Percentiles rank a stretch among this genome's conserved stretches.
phyloP scores from a whole-genome alignment of 1,284 basidiomycete genomes.

The Apiotrichum gracile region DNA sequence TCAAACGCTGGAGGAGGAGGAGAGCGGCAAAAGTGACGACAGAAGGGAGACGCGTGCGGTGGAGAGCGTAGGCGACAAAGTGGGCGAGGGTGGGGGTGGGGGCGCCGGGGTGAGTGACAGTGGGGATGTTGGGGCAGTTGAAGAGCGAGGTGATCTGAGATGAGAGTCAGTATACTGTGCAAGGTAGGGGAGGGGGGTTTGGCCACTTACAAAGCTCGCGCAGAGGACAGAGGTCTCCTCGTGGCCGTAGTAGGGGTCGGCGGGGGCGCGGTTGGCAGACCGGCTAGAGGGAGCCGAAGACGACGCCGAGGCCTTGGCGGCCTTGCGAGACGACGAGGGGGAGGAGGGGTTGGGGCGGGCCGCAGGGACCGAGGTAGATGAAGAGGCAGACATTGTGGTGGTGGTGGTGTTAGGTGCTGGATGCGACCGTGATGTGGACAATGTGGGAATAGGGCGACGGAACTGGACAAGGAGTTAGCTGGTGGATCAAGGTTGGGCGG shows the following conservation, averaged over 20 bases:
- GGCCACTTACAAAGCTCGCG: slow-evolving; percentile 64
- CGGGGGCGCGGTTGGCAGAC: slow-evolving; percentile 21
- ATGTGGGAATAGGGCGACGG: neutral
- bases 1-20: slow-evolving; percentile 76
- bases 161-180: neutral
- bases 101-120: slow-evolving; percentile 34
- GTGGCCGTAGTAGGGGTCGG: slow-evolving; percentile 74
- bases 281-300: slow-evolving; percentile 37
- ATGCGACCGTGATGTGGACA: neutral
- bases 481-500: neutral
- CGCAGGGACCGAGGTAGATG: slow-evolving; percentile 25
- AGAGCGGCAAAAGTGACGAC: slow-evolving; percentile 81
- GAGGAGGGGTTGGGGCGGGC: slow-evolving; percentile 36
- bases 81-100: slow-evolving; percentile 59
- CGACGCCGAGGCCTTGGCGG: slow-evolving; percentile 37
- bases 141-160: slow-evolving; percentile 50
- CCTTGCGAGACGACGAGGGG: slow-evolving; percentile 39
- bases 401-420: neutral
- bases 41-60: slow-evolving; percentile 74
- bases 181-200: neutral
- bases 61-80: slow-evolving; percentile 83
- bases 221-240: slow-evolving; percentile 61
- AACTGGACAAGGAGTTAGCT: neutral
- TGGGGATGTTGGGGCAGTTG: slow-evolving; percentile 47
- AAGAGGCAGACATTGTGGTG: slow-evolving; percentile 18